Conservation (phyloP, 1,284 basidiomycete genomes). For the Trichosporon asahii region DNA sequence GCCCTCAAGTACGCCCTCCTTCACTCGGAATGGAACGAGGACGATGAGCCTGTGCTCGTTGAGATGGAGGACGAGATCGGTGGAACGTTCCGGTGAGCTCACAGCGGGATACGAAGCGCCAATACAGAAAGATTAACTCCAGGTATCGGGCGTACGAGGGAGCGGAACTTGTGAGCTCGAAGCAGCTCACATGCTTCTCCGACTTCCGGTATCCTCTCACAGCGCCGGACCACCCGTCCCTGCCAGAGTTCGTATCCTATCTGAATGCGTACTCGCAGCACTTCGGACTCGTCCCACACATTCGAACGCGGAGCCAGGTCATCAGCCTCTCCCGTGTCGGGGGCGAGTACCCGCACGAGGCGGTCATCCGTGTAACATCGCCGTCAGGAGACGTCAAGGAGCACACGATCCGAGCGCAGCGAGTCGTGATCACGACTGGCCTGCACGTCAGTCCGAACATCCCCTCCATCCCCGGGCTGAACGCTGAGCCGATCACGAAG, state of each 20-base stretch:
- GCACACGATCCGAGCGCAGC: slow-evolving; percentile 3
- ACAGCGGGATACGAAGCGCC: not conserved
- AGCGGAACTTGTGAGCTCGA: slow-evolving; percentile 51
- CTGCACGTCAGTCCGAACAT: slow-evolving; percentile 57
- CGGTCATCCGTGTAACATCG: not conserved
- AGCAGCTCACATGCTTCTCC: slow-evolving; percentile 63
- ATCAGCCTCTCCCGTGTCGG: not conserved
- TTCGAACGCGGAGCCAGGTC: not conserved
- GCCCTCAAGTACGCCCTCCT: slow-evolving; percentile 61
- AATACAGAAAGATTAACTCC: not conserved
- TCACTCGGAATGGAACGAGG: slow-evolving; percentile 49
- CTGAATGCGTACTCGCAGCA: slow-evolving; percentile 54
- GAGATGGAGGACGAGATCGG: slow-evolving; percentile 63
- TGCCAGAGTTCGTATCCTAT: slow-evolving; percentile 62
- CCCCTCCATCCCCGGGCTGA: slow-evolving; percentile 57
- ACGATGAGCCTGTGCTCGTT: slow-evolving; percentile 58
- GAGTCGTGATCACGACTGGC: slow-evolving; percentile 11
- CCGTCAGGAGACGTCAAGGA: not conserved
- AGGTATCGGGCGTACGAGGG: slow-evolving; percentile 54
- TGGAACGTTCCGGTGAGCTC: slow-evolving; percentile 58
- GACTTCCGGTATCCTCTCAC: slow-evolving; percentile 59
- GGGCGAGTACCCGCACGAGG: not conserved
- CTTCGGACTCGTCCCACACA: not conserved
- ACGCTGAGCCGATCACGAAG: slow-evolving; percentile 35
- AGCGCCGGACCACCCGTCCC: slow-evolving; percentile 60